Evolutionary conservation across 2,329 filamentous ascomycete species (phyloP), one percentile per base, ranked within the genome.

Genomic region (Diaporthe velutina): DNA sequence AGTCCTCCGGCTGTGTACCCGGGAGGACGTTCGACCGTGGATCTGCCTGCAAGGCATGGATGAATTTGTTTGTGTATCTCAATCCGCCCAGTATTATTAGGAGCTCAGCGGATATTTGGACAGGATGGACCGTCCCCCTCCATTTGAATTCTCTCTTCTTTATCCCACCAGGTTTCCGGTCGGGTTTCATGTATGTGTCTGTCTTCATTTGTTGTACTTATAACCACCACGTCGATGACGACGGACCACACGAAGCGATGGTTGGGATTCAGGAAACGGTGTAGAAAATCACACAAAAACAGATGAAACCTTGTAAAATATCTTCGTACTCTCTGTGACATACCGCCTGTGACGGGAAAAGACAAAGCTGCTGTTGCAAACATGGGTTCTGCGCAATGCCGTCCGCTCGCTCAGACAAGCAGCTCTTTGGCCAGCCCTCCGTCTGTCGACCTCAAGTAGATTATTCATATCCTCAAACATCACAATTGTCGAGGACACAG

Each of bases 41-140:
- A 68, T 38, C 64, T 54, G 13, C 64, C 33, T 30, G 64, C 48
- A 9, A 68, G 55, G 45, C 52, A 58, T 25, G 70, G 30, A 61
- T 42, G 70, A 40, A 61, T 42, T 40, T 68, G 48, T 54, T 68
- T 68, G 64, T 54, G 48, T 54, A 68, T 68, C 45, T 68, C 64
- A 38, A 54, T 68, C 55, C 55, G 70, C 55, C 30, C 42, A 54
- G 55, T 40, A 71, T 71, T 54, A 48, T 71, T 71, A 71, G 70
- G 70, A 71, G 45, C 25, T 61, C 54, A 42, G 45, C 70, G 70
- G 57, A 33, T 55, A 64, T 72, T 45, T 72, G 70, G 35, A 45
- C 30, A 61, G 58, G 17, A 58, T n/a, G 57, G 48, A n/a, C 8
- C 22, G 19, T 66, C 30, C 30, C 7, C 8, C 40, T 25, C 22